Percentiles rank a stretch among this genome's conserved stretches.
Conservation (phyloP, 805 yeast genomes). For the Ogataea saltuana region DNA sequence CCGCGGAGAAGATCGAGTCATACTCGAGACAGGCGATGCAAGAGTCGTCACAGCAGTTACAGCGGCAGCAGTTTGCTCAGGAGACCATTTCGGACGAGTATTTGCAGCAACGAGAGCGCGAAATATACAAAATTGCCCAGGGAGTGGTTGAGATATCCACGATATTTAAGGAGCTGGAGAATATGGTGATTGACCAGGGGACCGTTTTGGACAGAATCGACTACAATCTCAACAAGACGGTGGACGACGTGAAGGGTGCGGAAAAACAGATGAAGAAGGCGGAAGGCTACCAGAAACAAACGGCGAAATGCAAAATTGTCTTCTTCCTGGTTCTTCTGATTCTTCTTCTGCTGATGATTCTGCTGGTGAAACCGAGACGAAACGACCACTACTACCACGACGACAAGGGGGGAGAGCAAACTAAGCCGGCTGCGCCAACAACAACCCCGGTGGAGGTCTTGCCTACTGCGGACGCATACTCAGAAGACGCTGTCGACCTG, state of each 20-base stretch:
- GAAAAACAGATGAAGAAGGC: conserved; percentile 78
- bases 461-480: no score
- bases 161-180: conserved; percentile 90
- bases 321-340: conserved; percentile 71
- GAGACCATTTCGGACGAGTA: conserved; percentile 41
- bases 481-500: neutral
- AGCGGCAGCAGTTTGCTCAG: conserved; percentile 35
- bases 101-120: conserved; percentile 78
- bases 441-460: neutral
- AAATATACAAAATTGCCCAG: conserved; percentile 86
- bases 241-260: conserved; percentile 71
- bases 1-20: conserved; percentile 44
- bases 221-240: conserved; percentile 83
- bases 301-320: conserved; percentile 88
- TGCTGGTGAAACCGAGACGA: conserved; percentile 62
- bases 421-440: neutral
- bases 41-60: conserved; percentile 44
- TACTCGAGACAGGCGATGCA: conserved; percentile 55
- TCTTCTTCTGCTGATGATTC: conserved; percentile 65
- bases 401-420: neutral
- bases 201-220: conserved; percentile 91
- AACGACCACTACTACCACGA: conserved; percentile 32
- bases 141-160: conserved; percentile 93
- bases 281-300: conserved; percentile 77
- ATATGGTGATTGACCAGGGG: conserved; percentile 92